phyloP scores from a whole-genome alignment of 2,329 filamentous ascomycete species.

The Cytospora leucostoma region DNA sequence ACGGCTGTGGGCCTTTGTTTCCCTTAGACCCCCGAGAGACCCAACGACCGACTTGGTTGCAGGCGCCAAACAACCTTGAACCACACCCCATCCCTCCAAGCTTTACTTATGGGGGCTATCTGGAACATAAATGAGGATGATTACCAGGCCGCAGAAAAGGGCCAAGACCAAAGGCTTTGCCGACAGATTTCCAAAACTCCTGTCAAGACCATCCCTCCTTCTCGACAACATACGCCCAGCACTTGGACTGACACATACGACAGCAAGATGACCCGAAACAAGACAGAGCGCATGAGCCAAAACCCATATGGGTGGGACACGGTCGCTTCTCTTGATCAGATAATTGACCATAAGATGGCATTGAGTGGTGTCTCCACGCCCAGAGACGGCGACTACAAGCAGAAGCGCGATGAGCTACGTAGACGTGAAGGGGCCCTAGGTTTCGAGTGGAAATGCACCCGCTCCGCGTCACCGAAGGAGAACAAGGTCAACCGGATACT shows the following conservation, averaged over 20 bases:
- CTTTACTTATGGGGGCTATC: slow-evolving; percentile 10
- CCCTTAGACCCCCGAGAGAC: not conserved
- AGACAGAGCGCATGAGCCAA: not conserved
- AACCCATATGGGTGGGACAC: slow-evolving; percentile 14
- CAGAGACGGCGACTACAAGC: slow-evolving; percentile 36
- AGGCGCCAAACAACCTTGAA: not conserved
- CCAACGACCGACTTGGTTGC: slow-evolving; percentile 3
- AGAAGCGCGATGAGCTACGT: slow-evolving; percentile 36
- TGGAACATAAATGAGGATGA: slow-evolving; percentile 23
- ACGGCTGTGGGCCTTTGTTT: slow-evolving; percentile 11
- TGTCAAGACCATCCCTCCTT: slow-evolving; percentile 23
- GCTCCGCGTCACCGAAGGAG: slow-evolving; percentile 40
- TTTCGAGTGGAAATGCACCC: slow-evolving; percentile 44
- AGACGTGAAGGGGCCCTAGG: slow-evolving; percentile 40
- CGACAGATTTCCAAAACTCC: slow-evolving; percentile 18
- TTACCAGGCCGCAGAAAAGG: slow-evolving; percentile 21
- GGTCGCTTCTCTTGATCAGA: slow-evolving; percentile 18
- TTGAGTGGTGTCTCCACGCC: not conserved
- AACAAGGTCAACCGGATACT: slow-evolving; percentile 43
- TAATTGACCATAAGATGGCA: slow-evolving; percentile 17
- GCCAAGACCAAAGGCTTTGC: slow-evolving; percentile 13
- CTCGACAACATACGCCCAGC: slow-evolving; percentile 6
- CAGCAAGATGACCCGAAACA: slow-evolving; percentile 20
- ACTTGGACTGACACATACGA: slow-evolving; percentile 10
- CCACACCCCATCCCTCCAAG: not conserved